Conservation (phyloP, 805 yeast genomes). For the Schizosaccharomyces pombe region DNA sequence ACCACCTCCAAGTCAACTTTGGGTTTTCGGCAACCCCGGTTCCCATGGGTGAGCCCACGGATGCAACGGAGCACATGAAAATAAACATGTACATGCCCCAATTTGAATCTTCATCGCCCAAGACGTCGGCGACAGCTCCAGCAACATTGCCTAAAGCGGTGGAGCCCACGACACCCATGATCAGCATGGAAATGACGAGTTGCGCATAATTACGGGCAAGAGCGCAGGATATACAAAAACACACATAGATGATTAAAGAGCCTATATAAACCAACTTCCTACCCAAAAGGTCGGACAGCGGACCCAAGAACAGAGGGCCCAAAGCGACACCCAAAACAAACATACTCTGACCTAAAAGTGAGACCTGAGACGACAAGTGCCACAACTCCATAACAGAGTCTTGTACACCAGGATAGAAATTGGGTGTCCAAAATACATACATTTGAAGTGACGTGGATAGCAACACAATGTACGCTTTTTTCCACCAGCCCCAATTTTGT, state of each 20-base stretch:
- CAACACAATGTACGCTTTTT: neutral
- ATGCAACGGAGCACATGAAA: conserved; percentile 19
- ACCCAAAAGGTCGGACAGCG: neutral
- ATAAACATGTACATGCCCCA: conserved; percentile 3
- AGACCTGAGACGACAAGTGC: conserved; percentile 39
- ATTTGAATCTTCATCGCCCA: neutral
- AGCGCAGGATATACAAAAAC: neutral
- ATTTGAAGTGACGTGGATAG: neutral
- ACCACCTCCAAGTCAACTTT: conserved; percentile 60
- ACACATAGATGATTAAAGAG: neutral
- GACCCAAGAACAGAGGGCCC: conserved; percentile 3
- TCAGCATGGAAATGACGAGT: conserved; percentile 3
- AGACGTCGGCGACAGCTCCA: neutral
- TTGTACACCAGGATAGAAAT: neutral
- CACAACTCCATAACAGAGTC: conserved; percentile 22
- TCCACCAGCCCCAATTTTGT: conserved; percentile 1
- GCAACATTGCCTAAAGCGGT: conserved; percentile 2
- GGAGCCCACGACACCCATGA: neutral
- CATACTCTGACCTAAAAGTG: conserved; percentile 44
- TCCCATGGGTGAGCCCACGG: conserved; percentile 51
- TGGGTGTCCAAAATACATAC: neutral
- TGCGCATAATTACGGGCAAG: neutral
- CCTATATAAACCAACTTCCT: neutral
- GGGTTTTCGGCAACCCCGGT: conserved; percentile 23
- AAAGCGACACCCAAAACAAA: neutral